Conservation (phyloP, 1,139 yeast genomes). For the Debaryomycetaceae sp. region DNA sequence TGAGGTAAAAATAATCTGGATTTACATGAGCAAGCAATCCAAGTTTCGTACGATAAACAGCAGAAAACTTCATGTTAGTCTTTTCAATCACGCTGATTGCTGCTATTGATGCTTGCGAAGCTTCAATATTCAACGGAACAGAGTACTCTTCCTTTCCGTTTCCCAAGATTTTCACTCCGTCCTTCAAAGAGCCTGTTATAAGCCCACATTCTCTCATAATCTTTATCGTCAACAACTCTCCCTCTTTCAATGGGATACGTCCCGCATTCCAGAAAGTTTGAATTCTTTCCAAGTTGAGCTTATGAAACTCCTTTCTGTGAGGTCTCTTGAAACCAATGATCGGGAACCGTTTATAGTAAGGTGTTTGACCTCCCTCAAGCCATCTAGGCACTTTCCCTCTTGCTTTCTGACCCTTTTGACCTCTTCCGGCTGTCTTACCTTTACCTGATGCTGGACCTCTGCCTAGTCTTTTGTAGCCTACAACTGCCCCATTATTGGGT, state of each 20-base stretch:
- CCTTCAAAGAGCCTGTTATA: slow-evolving; percentile 65
- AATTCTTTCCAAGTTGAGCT: slow-evolving; percentile 56
- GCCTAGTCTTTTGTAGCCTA: slow-evolving; percentile 70
- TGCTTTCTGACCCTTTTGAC: slow-evolving; percentile 98
- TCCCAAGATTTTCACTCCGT: slow-evolving; percentile 82
- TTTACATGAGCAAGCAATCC: slow-evolving; percentile 72
- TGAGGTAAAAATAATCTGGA: slow-evolving; percentile 66
- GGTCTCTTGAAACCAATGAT: slow-evolving; percentile 80
- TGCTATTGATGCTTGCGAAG: slow-evolving; percentile 70
- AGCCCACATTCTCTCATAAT: slow-evolving; percentile 72
- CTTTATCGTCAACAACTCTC: slow-evolving; percentile 58
- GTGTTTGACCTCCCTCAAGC: slow-evolving; percentile 99
- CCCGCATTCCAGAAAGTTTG: slow-evolving; percentile 64
- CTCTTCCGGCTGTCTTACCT: slow-evolving; percentile 95
- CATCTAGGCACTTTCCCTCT: slow-evolving; percentile 86
- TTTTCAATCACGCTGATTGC: slow-evolving; percentile 74
- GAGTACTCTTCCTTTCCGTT: slow-evolving; percentile 56
- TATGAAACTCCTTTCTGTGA: slow-evolving; percentile 46
- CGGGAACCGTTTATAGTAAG: slow-evolving; percentile 83
- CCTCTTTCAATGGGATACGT: slow-evolving; percentile 60
- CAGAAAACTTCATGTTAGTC: slow-evolving; percentile 69
- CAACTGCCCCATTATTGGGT: slow-evolving; percentile 42
- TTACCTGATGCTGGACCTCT: slow-evolving; percentile 94
- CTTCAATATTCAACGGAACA: slow-evolving; percentile 71
- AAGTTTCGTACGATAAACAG: slow-evolving; percentile 65